These are phyloP conservation scores for Alternaria arborescens DNA, from an alignment of 2,329 filamentous ascomycete species.

Conservation along the genomic window DNA sequence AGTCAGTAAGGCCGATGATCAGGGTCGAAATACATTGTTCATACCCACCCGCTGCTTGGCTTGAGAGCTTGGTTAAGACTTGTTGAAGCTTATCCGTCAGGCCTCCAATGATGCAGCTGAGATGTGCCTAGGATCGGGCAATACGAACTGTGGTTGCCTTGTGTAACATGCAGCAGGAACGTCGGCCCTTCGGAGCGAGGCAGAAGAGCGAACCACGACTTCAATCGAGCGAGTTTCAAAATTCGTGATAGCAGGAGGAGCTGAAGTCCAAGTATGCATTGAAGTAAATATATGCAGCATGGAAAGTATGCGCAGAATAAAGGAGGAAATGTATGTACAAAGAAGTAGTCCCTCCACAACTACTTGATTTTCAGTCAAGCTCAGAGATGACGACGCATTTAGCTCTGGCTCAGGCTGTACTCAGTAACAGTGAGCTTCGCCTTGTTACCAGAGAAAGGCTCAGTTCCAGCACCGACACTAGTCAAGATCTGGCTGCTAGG, in stretches of 20 bases:
- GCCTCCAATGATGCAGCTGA: neutral
- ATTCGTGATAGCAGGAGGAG: neutral
- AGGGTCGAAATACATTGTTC: neutral
- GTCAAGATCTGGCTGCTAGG: slow-evolving; percentile 62
- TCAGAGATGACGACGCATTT: neutral
- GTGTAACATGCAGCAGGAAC: slow-evolving; percentile 2
- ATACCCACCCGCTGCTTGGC: neutral
- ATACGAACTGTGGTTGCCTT: neutral
- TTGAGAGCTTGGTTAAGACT: neutral
- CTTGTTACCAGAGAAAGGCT: slow-evolving; percentile 63
- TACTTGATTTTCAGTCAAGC: neutral
- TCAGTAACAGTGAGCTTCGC: slow-evolving; percentile 55
- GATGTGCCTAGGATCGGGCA: neutral
- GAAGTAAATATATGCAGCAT: neutral
- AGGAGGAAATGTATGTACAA: slow-evolving; percentile 7
- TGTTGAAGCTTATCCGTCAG: neutral
- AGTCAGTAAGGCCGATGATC: neutral
- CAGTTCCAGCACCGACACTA: slow-evolving; percentile 64
- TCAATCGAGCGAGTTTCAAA: neutral
- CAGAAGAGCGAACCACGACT: no score
- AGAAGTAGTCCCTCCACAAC: neutral
- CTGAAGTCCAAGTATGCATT: neutral
- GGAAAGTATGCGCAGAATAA: neutral
- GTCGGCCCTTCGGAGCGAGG: neutral
- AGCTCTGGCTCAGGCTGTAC: slow-evolving; percentile 48